These are phyloP conservation scores for Suhomyces sp. DNA, from an alignment of 805 yeast species.

Conservation along the genomic window DNA sequence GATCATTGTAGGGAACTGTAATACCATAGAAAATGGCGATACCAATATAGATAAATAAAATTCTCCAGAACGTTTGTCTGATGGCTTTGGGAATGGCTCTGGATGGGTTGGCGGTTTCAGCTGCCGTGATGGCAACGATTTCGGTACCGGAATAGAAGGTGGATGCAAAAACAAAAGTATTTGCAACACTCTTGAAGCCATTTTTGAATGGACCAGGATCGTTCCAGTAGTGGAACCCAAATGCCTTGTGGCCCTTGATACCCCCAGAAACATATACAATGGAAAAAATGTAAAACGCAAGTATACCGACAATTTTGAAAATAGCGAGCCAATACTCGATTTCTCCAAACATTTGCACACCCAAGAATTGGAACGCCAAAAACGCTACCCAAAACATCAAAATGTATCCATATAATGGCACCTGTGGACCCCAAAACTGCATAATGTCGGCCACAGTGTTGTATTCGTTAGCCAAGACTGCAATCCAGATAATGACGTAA, in stretches of 20 bases:
- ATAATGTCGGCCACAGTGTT: slow-evolving; percentile 51
- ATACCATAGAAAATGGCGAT: slow-evolving; percentile 57
- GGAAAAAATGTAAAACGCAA: slow-evolving; percentile 51
- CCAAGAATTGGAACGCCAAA: slow-evolving; percentile 47
- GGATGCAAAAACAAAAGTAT: slow-evolving; percentile 57
- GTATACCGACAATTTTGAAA: slow-evolving; percentile 44
- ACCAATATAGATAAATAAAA: slow-evolving; percentile 51
- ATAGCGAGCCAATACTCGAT: slow-evolving; percentile 54
- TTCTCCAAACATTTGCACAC: slow-evolving; percentile 56
- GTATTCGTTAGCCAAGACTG: slow-evolving; percentile 54
- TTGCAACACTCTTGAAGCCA: slow-evolving; percentile 56
- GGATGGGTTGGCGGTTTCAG: slow-evolving; percentile 59
- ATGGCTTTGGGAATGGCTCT: slow-evolving; percentile 58
- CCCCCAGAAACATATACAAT: slow-evolving; percentile 47
- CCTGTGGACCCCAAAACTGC: slow-evolving; percentile 48
- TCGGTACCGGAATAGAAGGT: slow-evolving; percentile 61
- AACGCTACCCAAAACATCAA: slow-evolving; percentile 52
- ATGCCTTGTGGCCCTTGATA: slow-evolving; percentile 33
- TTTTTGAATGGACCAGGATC: slow-evolving; percentile 41
- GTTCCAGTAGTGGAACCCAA: slow-evolving; percentile 44
- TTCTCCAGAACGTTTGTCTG: slow-evolving; percentile 54
- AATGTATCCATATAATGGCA: slow-evolving; percentile 56
- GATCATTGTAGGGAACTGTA: slow-evolving; percentile 56
- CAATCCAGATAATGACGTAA: slow-evolving; percentile 56
- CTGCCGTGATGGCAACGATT: slow-evolving; percentile 56